A percentile compares a stretch with the other conserved stretches of the same genome.
Conservation (phyloP, 345 rosid species). For the Eucalyptus fibrosa region DNA sequence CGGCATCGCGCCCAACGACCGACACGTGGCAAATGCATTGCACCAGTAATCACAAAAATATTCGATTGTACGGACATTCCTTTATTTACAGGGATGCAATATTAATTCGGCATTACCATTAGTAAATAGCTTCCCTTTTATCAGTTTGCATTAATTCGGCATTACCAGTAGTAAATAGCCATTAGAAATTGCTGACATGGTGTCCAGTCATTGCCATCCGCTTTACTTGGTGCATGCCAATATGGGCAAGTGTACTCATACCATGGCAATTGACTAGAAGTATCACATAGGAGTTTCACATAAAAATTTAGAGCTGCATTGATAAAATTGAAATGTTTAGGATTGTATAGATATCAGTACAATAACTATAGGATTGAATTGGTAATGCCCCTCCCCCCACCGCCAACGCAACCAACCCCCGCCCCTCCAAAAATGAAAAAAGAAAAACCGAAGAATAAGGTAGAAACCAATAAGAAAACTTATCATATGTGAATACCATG, state of each 20-base stretch:
- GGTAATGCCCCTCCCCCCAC: background rate
- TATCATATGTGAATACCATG: background rate
- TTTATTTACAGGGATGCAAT: background rate
- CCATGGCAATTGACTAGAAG: background rate
- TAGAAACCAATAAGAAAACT: background rate
- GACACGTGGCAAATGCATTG: background rate
- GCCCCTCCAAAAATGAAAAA: background rate
- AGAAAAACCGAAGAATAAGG: background rate
- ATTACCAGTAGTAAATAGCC: background rate
- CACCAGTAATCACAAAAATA: background rate
- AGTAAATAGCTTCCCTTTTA: background rate
- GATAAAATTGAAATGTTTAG: background rate
- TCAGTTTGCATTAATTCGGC: background rate
- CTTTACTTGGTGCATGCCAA: background rate
- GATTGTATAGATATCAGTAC: accelerated
- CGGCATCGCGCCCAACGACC: background rate
- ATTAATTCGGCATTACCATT: background rate
- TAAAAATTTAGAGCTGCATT: too few relatives aligned
- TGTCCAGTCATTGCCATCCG: accelerated
- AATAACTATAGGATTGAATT: background rate
- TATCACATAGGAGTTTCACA: too few relatives aligned
- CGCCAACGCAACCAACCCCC: too few relatives aligned
- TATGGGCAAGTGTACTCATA: background rate
- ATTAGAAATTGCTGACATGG: too few relatives aligned
- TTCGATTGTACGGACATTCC: background rate